These are phyloP conservation scores for Prosopis cineraria DNA, from an alignment of 306 rosid species.

Conservation along the genomic window DNA sequence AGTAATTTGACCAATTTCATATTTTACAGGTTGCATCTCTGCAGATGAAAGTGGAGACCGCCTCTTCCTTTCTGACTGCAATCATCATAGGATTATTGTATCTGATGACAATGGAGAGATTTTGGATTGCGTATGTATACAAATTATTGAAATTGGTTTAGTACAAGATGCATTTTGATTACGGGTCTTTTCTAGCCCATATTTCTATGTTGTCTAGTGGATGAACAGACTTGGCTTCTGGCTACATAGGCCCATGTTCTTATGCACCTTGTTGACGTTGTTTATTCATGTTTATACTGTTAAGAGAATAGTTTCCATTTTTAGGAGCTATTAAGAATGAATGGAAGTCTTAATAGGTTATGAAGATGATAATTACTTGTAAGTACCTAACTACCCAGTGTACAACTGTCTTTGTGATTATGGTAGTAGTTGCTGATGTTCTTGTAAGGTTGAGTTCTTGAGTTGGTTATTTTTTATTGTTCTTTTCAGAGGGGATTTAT, in stretches of 20 bases:
- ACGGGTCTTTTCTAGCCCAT: slow-evolving; percentile 21
- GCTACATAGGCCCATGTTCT: not conserved
- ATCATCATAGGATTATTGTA: slow-evolving; percentile 85
- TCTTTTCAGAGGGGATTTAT: not conserved
- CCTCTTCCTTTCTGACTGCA: slow-evolving; percentile 87
- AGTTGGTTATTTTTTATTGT: not conserved
- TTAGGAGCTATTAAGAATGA: not conserved
- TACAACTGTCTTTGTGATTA: not conserved
- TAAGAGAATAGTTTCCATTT: not conserved
- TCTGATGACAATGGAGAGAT: slow-evolving; percentile 67
- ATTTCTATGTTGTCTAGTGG: slow-evolving; percentile 7
- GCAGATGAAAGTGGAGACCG: slow-evolving; percentile 70
- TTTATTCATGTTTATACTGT: not conserved
- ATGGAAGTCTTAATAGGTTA: not conserved
- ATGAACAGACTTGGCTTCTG: slow-evolving; percentile 13
- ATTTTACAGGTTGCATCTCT: slow-evolving; percentile 71
- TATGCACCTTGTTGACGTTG: not conserved
- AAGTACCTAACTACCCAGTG: not conserved
- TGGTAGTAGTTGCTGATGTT: not conserved
- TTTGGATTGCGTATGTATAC: slow-evolving; percentile 72
- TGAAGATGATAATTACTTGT: not conserved
- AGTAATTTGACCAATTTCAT: slow-evolving; percentile 10
- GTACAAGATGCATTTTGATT: slow-evolving; percentile 27
- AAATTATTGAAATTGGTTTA: slow-evolving; percentile 32
- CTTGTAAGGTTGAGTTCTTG: not conserved